phyloP scores from a whole-genome alignment of 1,139 yeast species.

The Lodderomyces jiufengensis region DNA sequence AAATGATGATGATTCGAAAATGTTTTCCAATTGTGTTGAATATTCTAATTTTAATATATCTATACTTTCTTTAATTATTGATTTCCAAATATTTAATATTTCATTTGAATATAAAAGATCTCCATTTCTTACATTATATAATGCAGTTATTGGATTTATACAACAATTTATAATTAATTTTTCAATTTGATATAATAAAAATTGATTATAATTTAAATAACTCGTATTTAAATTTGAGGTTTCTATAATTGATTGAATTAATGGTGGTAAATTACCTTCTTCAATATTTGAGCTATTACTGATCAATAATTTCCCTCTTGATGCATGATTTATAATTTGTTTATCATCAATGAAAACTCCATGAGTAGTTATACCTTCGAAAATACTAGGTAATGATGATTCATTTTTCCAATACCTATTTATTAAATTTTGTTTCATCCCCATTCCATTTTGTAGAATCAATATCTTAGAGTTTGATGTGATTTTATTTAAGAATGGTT shows the following conservation, averaged over 20 bases:
- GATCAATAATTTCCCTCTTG: constrained; percentile 56
- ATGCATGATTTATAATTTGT: constrained; percentile 61
- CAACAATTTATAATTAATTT: constrained; percentile 74
- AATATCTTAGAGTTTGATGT: constrained; percentile 49
- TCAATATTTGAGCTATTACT: constrained; percentile 12
- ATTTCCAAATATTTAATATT: constrained; percentile 28
- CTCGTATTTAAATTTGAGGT: constrained; percentile 38
- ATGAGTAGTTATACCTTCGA: constrained; percentile 77
- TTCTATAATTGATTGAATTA: constrained; percentile 30
- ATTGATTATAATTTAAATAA: constrained; percentile 48
- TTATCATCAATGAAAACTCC: constrained; percentile 57
- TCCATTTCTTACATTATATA: constrained; percentile 72
- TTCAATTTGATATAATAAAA: constrained; percentile 63
- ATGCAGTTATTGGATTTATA: constrained; percentile 69
- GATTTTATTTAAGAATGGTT: constrained; percentile 40
- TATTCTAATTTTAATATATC: constrained; percentile 36
- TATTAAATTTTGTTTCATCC: constrained; percentile 54
- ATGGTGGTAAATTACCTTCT: constrained; percentile 19
- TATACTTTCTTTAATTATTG: constrained; percentile 47
- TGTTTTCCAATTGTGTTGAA: constrained; percentile 21
- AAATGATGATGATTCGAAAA: constrained; percentile 34
- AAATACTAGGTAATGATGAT: constrained; percentile 49
- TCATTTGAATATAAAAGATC: constrained; percentile 45
- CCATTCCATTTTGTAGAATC: constrained; percentile 78
- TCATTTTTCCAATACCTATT: constrained; percentile 23